These are phyloP conservation scores for Fusarium torreyae DNA, from an alignment of 2,329 filamentous ascomycete species.

Conservation along the genomic window DNA sequence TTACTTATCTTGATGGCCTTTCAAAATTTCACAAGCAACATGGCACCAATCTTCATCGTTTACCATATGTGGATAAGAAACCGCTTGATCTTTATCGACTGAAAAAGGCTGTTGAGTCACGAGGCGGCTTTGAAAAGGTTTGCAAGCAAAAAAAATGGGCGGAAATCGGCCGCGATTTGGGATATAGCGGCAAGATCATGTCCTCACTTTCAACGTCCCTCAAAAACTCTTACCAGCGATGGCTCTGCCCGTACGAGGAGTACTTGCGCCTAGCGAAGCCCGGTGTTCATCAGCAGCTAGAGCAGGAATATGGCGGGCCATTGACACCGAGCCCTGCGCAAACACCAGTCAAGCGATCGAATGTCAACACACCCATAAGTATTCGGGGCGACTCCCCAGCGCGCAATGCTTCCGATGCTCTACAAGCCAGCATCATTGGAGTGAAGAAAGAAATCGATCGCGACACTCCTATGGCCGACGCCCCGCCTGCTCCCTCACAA, in stretches of 20 bases:
- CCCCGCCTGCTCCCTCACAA: constrained; percentile 55
- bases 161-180: constrained; percentile 95
- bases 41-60: constrained; percentile 91
- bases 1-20: constrained; percentile 95
- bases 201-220: constrained; percentile 96
- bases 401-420: constrained; percentile 66
- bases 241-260: constrained; percentile 97
- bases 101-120: constrained; percentile 95
- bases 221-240: constrained; percentile 98
- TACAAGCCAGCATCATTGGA: constrained; percentile 65
- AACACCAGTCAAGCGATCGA: constrained; percentile 79
- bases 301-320: constrained; percentile 92
- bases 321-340: constrained; percentile 81
- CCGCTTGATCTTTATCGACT: constrained; percentile 95
- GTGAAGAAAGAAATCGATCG: constrained; percentile 63
- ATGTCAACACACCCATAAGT: constrained; percentile 71
- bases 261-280: constrained; percentile 93
- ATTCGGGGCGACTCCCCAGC: constrained; percentile 78
- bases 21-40: constrained; percentile 98
- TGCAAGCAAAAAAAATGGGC: constrained; percentile 99
- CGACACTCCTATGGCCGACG: constrained; percentile 65
- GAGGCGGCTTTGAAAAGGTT: constrained; percentile 95
- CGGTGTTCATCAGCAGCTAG: constrained; percentile 95
- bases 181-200: constrained; percentile 99
- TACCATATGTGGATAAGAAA: constrained; percentile 97